Evolutionary conservation across 78 protist species (phyloP), one percentile per base, ranked within the genome.

Genomic region (Cavenderia fasciculata): DNA sequence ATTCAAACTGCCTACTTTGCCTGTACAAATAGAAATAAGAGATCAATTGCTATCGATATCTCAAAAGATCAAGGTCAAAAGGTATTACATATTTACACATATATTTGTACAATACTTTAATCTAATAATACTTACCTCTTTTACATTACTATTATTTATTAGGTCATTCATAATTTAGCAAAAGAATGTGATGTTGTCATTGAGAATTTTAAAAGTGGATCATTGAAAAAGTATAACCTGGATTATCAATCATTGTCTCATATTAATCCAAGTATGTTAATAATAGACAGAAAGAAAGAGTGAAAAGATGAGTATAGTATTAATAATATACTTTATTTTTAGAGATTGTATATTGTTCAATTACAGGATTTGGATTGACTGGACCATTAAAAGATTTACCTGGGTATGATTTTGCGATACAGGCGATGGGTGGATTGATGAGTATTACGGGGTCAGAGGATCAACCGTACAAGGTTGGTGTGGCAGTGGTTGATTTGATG

Each of bases 401-500:
- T 34, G 95, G 91, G 0, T 92, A 79, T 47, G 95, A 92, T 52
- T 59, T 92, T 43, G 34, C 76, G 2, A 51, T 73, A 57, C 85
- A 65, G 36, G 91, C 85, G 4, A 49, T 74, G 77, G 86, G 92
- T 14, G 95, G 95, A 18, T 16, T 92, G 52, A 92, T 92, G 85
- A 51, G 72, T 52, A 92, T 92, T n/a, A 79, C 95, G 2, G 95
- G 95, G 21, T 54, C 69, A 10, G 56, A 66, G 34, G 82, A 44
- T 10, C 51, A 85, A 4, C 86, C 91, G 1, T 76, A 40, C 27
- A 82, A 86, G 44, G 29, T 46, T 70, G 95, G 95, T 47, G 91
- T 92, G 14, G 95, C 95, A 16, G 49, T 92, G 10, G 89, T 78
- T 5, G 95, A 92, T 54, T 33, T 92, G 16, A 72, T 72, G 89